Conservation (phyloP, 805 yeast genomes). For the Ogataea polymorpha region DNA sequence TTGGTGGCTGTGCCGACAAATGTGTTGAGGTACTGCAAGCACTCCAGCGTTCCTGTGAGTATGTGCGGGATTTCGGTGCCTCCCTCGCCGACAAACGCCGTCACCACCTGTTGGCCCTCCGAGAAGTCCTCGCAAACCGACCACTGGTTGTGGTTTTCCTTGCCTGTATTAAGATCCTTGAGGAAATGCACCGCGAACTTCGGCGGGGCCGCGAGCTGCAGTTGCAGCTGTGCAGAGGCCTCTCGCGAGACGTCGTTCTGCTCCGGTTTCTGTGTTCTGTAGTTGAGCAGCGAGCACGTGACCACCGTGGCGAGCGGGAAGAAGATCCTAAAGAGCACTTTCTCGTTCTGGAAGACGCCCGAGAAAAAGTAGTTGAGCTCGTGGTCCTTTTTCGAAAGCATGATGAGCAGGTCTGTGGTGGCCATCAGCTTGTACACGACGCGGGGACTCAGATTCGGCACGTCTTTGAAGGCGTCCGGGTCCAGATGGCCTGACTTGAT, state of each 20-base stretch:
- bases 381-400: slow-evolving; percentile 64
- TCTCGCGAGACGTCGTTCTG: slow-evolving; percentile 37
- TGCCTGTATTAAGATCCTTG: slow-evolving; percentile 43
- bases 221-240: slow-evolving; percentile 35
- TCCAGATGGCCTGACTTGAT: slow-evolving; percentile 60
- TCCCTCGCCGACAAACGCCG: slow-evolving; percentile 56
- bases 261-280: slow-evolving; percentile 31
- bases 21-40: slow-evolving; percentile 33
- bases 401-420: slow-evolving; percentile 67
- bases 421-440: slow-evolving; percentile 62
- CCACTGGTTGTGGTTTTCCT: slow-evolving; percentile 62
- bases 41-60: slow-evolving; percentile 49
- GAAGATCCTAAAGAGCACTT: slow-evolving; percentile 68
- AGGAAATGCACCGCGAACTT: slow-evolving; percentile 76
- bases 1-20: slow-evolving; percentile 31
- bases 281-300: slow-evolving; percentile 55
- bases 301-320: slow-evolving; percentile 62
- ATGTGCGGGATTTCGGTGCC: slow-evolving; percentile 69
- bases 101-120: slow-evolving; percentile 77
- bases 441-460: slow-evolving; percentile 65
- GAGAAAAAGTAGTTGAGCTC: slow-evolving; percentile 78
- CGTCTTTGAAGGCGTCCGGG: slow-evolving; percentile 38
- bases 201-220: slow-evolving; percentile 51
- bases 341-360: slow-evolving; percentile 64
- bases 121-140: slow-evolving; percentile 81